A percentile compares a stretch with the other conserved stretches of the same genome.
phyloP scores from a whole-genome alignment of 768 basidiomycete species.

The Pholiota molesta region DNA sequence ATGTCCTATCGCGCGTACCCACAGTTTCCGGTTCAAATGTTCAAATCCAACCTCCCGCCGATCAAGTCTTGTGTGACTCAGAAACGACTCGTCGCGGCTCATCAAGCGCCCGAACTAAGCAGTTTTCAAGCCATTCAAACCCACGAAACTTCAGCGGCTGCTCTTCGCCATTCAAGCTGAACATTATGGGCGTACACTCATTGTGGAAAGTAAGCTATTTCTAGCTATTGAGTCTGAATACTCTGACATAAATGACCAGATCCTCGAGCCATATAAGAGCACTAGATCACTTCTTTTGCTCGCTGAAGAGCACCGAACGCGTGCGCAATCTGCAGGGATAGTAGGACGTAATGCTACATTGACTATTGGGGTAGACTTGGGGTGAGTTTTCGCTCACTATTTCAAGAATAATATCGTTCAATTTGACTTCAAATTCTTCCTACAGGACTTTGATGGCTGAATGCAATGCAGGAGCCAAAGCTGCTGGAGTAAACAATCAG shows the following conservation, averaged over 20 bases:
- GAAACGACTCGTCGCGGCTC: too few relatives aligned
- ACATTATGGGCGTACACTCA: too few relatives aligned
- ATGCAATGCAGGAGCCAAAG: neutral
- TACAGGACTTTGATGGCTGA: neutral
- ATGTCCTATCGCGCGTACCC: too few relatives aligned
- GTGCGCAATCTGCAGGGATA: neutral
- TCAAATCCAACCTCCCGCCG: too few relatives aligned
- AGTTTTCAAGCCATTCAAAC: too few relatives aligned
- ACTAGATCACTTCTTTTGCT: neutral
- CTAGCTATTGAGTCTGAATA: too few relatives aligned
- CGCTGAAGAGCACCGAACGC: neutral
- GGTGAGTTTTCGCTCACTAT: neutral
- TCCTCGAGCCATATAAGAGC: neutral
- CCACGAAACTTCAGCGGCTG: too few relatives aligned
- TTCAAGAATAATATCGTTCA: neutral
- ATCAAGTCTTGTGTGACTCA: too few relatives aligned
- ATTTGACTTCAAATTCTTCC: neutral
- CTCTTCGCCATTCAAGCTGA: too few relatives aligned
- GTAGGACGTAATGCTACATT: neutral
- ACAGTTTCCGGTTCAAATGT: too few relatives aligned
- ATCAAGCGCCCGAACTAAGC: too few relatives aligned
- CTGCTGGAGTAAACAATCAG: neutral
- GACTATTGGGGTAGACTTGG: neutral
- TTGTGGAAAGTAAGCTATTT: too few relatives aligned
- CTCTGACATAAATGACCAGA: neutral